Evolutionary conservation across 2,329 filamentous ascomycete species (phyloP), one percentile per base, ranked within the genome.

Genomic region (Arthroderma sp.): DNA sequence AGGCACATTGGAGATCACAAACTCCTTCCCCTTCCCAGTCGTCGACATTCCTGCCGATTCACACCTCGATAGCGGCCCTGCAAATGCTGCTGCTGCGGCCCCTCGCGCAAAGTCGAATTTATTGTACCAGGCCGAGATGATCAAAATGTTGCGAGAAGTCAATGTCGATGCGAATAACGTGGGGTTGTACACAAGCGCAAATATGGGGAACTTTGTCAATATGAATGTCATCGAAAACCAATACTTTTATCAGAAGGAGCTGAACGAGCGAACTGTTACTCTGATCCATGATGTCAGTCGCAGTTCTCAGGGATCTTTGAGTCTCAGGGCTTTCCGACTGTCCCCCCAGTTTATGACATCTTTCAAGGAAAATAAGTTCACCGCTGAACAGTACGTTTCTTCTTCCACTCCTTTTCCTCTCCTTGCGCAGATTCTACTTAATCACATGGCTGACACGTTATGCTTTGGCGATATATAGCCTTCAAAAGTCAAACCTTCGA

Each of bases 131-230:
- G 81, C 79, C 53, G 91, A 98, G 68, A 96, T 96, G 89, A 89
- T 98, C 67, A 84, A 87, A 61, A 87, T 91, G 66, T 72, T 96
- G 51, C 83, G 89, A 64, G 91, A 96, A 69, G 91, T 98, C 60
- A 98, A 96, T 65, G 85, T 96, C 48, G 91, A 98, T 65, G 91
- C 91, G 53, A 94, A 96, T 73, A 93, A 86, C 59, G 86, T 94
- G 49, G 91, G 91, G 58, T 98, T 88, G 88, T 98, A 98, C 72
- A 95, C 87, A 48, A 95, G 87, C 71, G 86, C 88, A 52, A 94
- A 87, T 66, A 93, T 98, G 85, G 91, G 91, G 66, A 96, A 94
- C 74, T 96, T 96, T 57, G 76, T 96, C 73, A 95, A 88, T 73
- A 67, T 83, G 61, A 85, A 83, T 72, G 88, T 94, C 62, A 85